Evolutionary conservation across 768 basidiomycete species (phyloP).

Genomic region (Hydnomerulius pinastri): DNA sequence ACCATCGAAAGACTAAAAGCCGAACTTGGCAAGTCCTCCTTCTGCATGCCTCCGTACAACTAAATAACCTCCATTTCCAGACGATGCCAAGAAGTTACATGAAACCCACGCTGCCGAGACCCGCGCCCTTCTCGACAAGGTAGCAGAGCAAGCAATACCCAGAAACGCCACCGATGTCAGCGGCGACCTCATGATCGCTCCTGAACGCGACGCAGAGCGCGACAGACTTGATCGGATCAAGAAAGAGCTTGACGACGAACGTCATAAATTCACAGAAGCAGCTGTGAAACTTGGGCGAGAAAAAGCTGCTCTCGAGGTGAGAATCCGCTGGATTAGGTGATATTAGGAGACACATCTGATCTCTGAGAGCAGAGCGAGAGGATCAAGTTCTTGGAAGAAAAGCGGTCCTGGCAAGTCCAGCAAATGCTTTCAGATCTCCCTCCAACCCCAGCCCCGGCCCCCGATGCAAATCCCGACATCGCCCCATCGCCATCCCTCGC

Average conservation of each 20-base stretch:
- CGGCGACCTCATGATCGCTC: constrained; percentile 53
- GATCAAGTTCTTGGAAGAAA: constrained; percentile 64
- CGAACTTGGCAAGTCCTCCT: constrained; percentile 54
- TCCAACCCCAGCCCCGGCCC: constrained; percentile 38
- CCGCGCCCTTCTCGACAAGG: constrained; percentile 57
- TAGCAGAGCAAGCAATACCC: constrained; percentile 42
- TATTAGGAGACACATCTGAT: constrained; percentile 2
- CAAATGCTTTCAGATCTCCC: constrained; percentile 61
- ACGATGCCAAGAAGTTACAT: constrained; percentile 49
- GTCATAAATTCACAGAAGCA: constrained; percentile 63
- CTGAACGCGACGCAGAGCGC: constrained; percentile 54
- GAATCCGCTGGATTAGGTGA: constrained; percentile 2
- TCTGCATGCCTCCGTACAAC: neutral
- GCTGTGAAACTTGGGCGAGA: constrained; percentile 65
- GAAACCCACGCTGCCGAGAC: constrained; percentile 44
- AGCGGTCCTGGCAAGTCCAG: constrained; percentile 70
- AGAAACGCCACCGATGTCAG: constrained; percentile 45
- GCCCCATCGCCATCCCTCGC: constrained; percentile 22
- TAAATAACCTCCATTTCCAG: constrained; percentile 32
- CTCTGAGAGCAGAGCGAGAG: constrained; percentile 53
- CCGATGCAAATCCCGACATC: constrained; percentile 8
- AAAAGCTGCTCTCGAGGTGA: constrained; percentile 67
- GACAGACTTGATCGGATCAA: constrained; percentile 53
- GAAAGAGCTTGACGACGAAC: constrained; percentile 64
- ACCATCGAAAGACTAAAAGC: constrained; percentile 51